Evolutionary conservation across 441 rosid species (phyloP).

Genomic region (Hura crepitans): DNA sequence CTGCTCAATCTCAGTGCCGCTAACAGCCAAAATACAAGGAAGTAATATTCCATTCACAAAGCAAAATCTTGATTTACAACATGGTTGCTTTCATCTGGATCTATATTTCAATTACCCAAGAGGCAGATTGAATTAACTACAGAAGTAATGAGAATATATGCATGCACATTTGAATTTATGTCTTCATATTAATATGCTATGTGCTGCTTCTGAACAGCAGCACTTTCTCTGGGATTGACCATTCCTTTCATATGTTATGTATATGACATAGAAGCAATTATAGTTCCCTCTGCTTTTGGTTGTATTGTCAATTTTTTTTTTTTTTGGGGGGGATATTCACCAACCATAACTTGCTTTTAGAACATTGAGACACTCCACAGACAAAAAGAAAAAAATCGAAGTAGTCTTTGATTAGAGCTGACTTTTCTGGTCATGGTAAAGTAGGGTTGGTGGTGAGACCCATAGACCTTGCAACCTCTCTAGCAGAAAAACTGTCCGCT

Average conservation of each 20-base stretch:
- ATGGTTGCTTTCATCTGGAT: not conserved
- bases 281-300: not conserved
- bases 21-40: conserved; percentile 10
- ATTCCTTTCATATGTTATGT: not conserved
- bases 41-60: conserved; percentile 10
- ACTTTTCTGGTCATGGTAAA: conserved; percentile 33
- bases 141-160: not conserved
- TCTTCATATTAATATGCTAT: not conserved
- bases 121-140: not conserved
- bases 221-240: not conserved
- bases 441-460: conserved; percentile 51
- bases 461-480: conserved; percentile 73
- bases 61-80: conserved; percentile 6
- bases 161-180: conserved; percentile 8
- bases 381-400: not conserved
- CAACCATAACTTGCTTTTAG: not conserved
- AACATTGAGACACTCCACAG: not conserved
- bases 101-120: not conserved
- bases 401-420: not conserved
- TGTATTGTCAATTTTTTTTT: not conserved
- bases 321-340: conserved; percentile 9
- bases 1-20: not conserved
- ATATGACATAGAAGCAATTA: not conserved
- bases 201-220: conserved; percentile 7
- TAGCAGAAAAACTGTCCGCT: conserved; percentile 64